Percentiles rank a stretch among this genome's conserved stretches.
These are phyloP conservation scores for Macrophomina tecta DNA, from an alignment of 2,329 filamentous ascomycete species.

Conservation along the genomic window DNA sequence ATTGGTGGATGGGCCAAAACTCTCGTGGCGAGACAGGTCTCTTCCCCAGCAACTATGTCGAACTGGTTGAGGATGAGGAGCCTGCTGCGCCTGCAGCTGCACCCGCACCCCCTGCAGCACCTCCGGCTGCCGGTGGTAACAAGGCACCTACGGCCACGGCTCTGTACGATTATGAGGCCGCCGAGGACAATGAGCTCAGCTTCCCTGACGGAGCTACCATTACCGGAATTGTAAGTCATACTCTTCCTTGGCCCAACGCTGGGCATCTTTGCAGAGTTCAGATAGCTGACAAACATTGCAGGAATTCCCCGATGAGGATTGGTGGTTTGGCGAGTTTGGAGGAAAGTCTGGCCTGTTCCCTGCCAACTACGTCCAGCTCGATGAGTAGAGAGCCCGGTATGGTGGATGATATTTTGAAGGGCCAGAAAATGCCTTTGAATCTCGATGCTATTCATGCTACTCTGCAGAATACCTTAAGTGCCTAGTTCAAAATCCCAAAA, in stretches of 20 bases:
- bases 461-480: constrained; percentile 17
- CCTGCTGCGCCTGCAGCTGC: constrained; percentile 42
- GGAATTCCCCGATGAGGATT: constrained; percentile 98
- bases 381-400: constrained; percentile 42
- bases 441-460: not conserved
- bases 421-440: not conserved
- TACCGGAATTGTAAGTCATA: constrained; percentile 70
- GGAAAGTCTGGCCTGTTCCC: constrained; percentile 83
- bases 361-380: constrained; percentile 57
- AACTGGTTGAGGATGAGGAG: constrained; percentile 72
- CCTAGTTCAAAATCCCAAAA: constrained; percentile 17
- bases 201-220: constrained; percentile 91
- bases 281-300: constrained; percentile 39
- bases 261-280: not conserved
- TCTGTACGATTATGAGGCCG: constrained; percentile 94
- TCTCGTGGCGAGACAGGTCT: constrained; percentile 80
- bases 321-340: constrained; percentile 91
- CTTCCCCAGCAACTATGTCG: constrained; percentile 97
- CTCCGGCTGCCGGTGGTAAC: constrained; percentile 44
- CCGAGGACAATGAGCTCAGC: constrained; percentile 85
- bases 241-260: not conserved
- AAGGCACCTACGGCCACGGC: constrained; percentile 75
- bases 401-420: not conserved
- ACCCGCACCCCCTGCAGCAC: constrained; percentile 35
- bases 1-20: constrained; percentile 99